phyloP scores from a whole-genome alignment of 495 filamentous ascomycete species.

The Sordaria brevicollis region DNA sequence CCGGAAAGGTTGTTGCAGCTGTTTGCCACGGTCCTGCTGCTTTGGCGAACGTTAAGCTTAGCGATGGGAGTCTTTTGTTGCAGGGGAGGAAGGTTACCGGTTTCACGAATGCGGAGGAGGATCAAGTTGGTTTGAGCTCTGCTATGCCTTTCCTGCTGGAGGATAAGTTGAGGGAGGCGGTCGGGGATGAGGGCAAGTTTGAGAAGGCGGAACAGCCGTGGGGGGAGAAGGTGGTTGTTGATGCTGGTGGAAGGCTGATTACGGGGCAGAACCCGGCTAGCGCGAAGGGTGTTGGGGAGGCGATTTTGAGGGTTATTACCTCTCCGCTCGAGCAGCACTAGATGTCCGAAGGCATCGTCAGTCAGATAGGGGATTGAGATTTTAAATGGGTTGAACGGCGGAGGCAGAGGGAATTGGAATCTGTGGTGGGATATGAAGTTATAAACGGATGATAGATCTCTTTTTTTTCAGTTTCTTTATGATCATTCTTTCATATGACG shows the following conservation, averaged over 20 bases:
- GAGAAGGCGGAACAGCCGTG: slow-evolving; percentile 49
- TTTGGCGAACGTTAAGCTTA: slow-evolving; percentile 45
- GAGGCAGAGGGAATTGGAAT: too few relatives aligned
- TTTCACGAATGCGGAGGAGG: slow-evolving; percentile 62
- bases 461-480: too few relatives aligned
- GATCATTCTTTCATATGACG: too few relatives aligned
- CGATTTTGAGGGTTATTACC: slow-evolving; percentile 22
- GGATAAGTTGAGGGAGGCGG: slow-evolving; percentile 38
- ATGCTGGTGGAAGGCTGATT: slow-evolving; percentile 44
- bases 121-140: slow-evolving; percentile 31
- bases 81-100: slow-evolving; percentile 51
- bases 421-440: too few relatives aligned
- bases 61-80: slow-evolving; percentile 39
- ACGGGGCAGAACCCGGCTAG: slow-evolving; percentile 69
- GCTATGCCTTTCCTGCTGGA: slow-evolving; percentile 59
- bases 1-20: slow-evolving; percentile 52
- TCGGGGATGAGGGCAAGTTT: slow-evolving; percentile 42
- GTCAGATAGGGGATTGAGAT: too few relatives aligned
- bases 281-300: slow-evolving; percentile 48
- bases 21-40: slow-evolving; percentile 62
- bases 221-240: slow-evolving; percentile 50
- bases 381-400: too few relatives aligned
- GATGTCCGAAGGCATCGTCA: too few relatives aligned
- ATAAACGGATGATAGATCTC: too few relatives aligned
- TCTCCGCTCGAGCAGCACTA: too few relatives aligned